These are phyloP conservation scores for Porphyrellus cyaneotinctus DNA, from an alignment of 768 basidiomycete species.

Conservation along the genomic window DNA sequence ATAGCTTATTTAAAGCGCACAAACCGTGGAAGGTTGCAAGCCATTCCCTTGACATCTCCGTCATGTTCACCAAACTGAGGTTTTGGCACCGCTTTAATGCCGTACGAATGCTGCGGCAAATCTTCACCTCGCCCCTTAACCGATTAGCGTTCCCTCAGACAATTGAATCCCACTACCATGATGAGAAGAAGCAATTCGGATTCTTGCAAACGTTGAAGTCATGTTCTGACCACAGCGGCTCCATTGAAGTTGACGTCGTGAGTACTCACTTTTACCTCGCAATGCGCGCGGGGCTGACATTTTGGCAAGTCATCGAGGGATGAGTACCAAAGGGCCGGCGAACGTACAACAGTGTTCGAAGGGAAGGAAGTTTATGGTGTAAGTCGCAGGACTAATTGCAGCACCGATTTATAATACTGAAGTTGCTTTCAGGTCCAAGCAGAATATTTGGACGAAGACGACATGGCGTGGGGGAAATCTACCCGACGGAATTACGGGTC, in stretches of 20 bases:
- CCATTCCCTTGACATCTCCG: slow-evolving; percentile 2
- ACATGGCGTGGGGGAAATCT: slow-evolving; percentile 26
- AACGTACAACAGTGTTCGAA: slow-evolving; percentile 17
- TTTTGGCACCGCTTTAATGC: not conserved
- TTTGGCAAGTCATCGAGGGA: slow-evolving; percentile 14
- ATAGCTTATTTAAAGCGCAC: not conserved
- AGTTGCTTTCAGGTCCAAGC: slow-evolving; percentile 15
- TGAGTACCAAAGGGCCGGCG: slow-evolving; percentile 7
- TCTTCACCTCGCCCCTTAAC: not conserved
- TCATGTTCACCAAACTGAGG: slow-evolving; percentile 1
- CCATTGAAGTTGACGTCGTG: slow-evolving; percentile 10
- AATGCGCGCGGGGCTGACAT: not conserved
- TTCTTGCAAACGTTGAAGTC: slow-evolving; percentile 16
- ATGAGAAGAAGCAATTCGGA: slow-evolving; percentile 9
- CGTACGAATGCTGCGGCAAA: not conserved
- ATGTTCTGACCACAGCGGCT: slow-evolving; percentile 19
- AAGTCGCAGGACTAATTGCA: not conserved
- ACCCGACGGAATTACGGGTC: not conserved
- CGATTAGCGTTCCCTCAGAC: slow-evolving; percentile 5
- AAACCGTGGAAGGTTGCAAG: not conserved
- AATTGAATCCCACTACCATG: not conserved
- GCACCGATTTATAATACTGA: not conserved
- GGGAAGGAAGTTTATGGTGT: slow-evolving; percentile 21
- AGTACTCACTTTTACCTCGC: not conserved
- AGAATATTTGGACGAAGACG: slow-evolving; percentile 25